Conservation (phyloP, 1,284 basidiomycete genomes). For the Cryptococcus depauperatus region DNA sequence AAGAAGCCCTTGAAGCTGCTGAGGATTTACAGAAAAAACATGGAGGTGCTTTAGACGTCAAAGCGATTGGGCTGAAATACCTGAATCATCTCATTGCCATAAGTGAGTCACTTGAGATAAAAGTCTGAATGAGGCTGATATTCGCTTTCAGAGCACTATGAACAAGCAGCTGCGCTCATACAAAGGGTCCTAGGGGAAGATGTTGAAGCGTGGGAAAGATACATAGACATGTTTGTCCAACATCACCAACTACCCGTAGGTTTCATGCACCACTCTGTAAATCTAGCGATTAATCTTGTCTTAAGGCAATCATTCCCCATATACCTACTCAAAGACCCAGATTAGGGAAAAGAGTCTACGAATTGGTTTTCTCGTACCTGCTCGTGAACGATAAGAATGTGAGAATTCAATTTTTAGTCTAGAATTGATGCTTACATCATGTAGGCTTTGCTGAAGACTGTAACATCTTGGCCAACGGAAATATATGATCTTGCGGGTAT, state of each 20-base stretch:
- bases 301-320: constrained; percentile 76
- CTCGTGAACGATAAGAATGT: constrained; percentile 69
- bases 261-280: no score
- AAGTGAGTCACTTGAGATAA: constrained; percentile 48
- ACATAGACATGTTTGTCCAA: constrained; percentile 87
- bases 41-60: constrained; percentile 52
- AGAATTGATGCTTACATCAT: background rate
- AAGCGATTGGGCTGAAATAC: constrained; percentile 73
- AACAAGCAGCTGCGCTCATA: constrained; percentile 74
- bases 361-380: constrained; percentile 87
- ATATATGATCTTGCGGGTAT: constrained; percentile 85
- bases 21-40: constrained; percentile 54
- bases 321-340: constrained; percentile 76
- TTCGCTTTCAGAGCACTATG: constrained; percentile 59
- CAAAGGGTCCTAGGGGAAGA: constrained; percentile 79
- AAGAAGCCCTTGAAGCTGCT: constrained; percentile 79
- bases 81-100: constrained; percentile 68
- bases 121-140: background rate
- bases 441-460: constrained; percentile 65
- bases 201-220: constrained; percentile 80
- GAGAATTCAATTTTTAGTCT: constrained; percentile 20
- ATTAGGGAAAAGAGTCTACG: constrained; percentile 78
- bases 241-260: constrained; percentile 68
- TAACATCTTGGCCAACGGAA: constrained; percentile 80
- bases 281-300: background rate